Evolutionary conservation across 352 stramenopile species (phyloP), one percentile per base, ranked within the genome.

Genomic region (Phytophthora fragariae): DNA sequence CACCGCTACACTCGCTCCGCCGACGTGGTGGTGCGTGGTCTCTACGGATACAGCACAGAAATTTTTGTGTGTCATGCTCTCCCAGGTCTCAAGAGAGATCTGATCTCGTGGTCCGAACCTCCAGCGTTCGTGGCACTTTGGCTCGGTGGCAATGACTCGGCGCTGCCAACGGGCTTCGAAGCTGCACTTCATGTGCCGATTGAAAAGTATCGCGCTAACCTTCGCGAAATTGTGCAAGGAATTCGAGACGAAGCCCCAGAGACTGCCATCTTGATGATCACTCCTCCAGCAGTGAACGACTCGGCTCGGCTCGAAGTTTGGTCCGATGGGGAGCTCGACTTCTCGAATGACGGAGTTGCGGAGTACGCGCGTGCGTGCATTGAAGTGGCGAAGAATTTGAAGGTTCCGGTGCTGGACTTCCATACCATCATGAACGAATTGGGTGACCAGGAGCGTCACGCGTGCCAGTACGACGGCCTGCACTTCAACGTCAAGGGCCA

Each of bases 81-180:
- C 1, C 79, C 79, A 0, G 57, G 29, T 41, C 21, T 89, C 12
- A 57, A 50, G 27, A 29, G 70, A 7, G 82, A 86, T 35, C 44
- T 89, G 35, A 44, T 15, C 15, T 54, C 50, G 3, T 73, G 67
- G 79, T 54, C 72, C 11, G 39, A 66, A 15, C 44, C 72, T 37
- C 77, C 79, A 46, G 59, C 70, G 31, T 52, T 89, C 5, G 77
- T 89, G 70, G 76, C 77, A 9, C 57, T 92, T 3, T 91, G 80
- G 79, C 74, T 92, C n/a, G 85, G 83, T 33, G 75, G 82, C 21
- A 92, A 92, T 47, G 85, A 92, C 62, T 84, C 85, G 15, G 81
- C 84, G 4, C 64, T 91, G 14, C 53, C 59, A 14, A 70, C 65
- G 12, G 83, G 83, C 1, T 68, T 59, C 31, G 64, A 77, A 33